Percentiles rank a stretch among this genome's conserved stretches.
phyloP scores from a whole-genome alignment of 129 eudicot genomes.

The Sambucus nigra region DNA sequence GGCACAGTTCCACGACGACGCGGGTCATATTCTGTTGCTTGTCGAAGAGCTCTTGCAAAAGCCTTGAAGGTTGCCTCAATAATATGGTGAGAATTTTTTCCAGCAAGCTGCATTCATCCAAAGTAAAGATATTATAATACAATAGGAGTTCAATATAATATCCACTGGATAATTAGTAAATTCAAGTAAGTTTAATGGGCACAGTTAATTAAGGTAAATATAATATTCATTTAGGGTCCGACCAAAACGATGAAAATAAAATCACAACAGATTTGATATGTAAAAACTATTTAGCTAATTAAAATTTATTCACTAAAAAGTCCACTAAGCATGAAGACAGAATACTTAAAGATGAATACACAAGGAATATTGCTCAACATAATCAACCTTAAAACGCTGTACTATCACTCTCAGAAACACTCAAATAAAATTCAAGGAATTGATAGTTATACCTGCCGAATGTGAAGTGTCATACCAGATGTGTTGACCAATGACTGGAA shows the following conservation, averaged over 20 bases:
- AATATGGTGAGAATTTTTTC: conserved; percentile 93
- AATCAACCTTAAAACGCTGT: background rate
- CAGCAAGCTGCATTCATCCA: conserved; percentile 64
- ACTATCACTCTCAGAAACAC: too few species aligned
- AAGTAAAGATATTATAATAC: background rate
- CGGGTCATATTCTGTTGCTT: conserved; percentile 84
- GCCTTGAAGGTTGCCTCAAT: conserved; percentile 98
- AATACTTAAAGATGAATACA: background rate
- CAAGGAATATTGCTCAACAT: background rate
- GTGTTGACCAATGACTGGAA: conserved; percentile 98
- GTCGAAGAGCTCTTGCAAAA: conserved; percentile 96
- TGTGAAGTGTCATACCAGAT: conserved; percentile 97
- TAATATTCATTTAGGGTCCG: background rate
- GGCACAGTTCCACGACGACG: conserved; percentile 78
- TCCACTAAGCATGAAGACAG: background rate
- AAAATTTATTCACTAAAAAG: background rate
- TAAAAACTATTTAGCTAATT: background rate
- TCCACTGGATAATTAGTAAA: background rate
- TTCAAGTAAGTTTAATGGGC: background rate
- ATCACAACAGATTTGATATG: background rate
- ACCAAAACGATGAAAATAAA: background rate
- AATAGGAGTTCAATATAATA: background rate
- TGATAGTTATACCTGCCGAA: conserved; percentile 62
- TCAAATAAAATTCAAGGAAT: background rate
- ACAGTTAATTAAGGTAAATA: background rate